Evolutionary conservation across 352 stramenopile genomes (phyloP).

Genomic region (Pythium angustatum): DNA sequence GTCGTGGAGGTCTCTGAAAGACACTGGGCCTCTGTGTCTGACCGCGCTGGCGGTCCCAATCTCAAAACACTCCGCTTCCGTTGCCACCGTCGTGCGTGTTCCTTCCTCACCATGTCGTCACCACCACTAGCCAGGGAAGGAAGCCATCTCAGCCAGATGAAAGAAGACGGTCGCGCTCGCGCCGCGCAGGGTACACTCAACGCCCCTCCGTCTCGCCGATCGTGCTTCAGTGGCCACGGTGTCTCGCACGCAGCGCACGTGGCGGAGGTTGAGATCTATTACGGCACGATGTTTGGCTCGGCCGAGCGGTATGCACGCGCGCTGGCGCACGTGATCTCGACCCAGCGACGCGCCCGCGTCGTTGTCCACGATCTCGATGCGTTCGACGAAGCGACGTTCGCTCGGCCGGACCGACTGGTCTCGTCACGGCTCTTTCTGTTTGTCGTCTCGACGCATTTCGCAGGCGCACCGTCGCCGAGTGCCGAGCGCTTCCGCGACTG

Average conservation of each 20-base stretch:
- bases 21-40: too few species aligned
- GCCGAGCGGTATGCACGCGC: constrained; percentile 91
- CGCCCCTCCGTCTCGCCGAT: not conserved
- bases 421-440: constrained; percentile 71
- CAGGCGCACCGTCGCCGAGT: constrained; percentile 94
- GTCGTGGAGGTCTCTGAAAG: too few species aligned
- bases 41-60: too few species aligned
- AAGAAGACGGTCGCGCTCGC: not conserved
- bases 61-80: too few species aligned
- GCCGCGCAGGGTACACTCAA: not conserved
- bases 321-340: constrained; percentile 68
- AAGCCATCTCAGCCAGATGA: too few species aligned
- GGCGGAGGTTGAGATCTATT: constrained; percentile 88
- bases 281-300: constrained; percentile 93
- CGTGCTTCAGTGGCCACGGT: not conserved
- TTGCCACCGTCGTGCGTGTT: too few species aligned
- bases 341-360: constrained; percentile 52
- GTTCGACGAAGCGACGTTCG: constrained; percentile 47
- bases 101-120: too few species aligned
- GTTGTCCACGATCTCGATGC: constrained; percentile 88
- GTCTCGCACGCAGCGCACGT: constrained; percentile 4
- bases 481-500: constrained; percentile 36
- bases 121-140: too few species aligned
- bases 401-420: constrained; percentile 32
- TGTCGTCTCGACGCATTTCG: constrained; percentile 94